Evolutionary conservation across 371 early-diverging fungal species (phyloP).

Genomic region (Mucor plumbeus): DNA sequence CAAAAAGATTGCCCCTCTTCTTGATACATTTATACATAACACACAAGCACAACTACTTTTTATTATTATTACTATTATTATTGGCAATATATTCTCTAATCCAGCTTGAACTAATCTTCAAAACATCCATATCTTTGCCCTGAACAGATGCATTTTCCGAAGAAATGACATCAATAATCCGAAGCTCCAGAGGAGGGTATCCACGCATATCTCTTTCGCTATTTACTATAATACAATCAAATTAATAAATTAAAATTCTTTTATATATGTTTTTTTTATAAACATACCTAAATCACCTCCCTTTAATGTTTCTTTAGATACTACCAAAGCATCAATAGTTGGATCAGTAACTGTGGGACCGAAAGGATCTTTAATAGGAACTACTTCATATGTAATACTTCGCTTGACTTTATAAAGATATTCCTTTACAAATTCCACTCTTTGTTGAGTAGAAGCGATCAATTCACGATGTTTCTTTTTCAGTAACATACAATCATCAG

Average conservation of each 20-base stretch:
- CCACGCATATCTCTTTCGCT: conserved; percentile 54
- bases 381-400: conserved; percentile 61
- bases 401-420: conserved; percentile 68
- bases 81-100: conserved; percentile 57
- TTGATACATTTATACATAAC: neutral
- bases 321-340: conserved; percentile 80
- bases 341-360: conserved; percentile 89
- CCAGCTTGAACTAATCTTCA: conserved; percentile 77
- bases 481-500: conserved; percentile 70
- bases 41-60: neutral
- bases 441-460: conserved; percentile 73
- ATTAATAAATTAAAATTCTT: neutral
- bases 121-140: conserved; percentile 48
- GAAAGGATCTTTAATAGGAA: conserved; percentile 81
- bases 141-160: conserved; percentile 40
- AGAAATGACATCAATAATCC: conserved; percentile 79
- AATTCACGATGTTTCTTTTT: conserved; percentile 73
- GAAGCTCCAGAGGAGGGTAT: conserved; percentile 65
- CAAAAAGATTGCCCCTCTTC: too few relatives aligned
- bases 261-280: too few relatives aligned
- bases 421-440: conserved; percentile 60
- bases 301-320: conserved; percentile 84
- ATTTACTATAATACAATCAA: conserved; percentile 58
- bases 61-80: conserved; percentile 1
- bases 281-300: conserved; percentile 75